Base-by-base conservation (phyloP, 345 rosid genomes). In the Brassica incana region DNA sequence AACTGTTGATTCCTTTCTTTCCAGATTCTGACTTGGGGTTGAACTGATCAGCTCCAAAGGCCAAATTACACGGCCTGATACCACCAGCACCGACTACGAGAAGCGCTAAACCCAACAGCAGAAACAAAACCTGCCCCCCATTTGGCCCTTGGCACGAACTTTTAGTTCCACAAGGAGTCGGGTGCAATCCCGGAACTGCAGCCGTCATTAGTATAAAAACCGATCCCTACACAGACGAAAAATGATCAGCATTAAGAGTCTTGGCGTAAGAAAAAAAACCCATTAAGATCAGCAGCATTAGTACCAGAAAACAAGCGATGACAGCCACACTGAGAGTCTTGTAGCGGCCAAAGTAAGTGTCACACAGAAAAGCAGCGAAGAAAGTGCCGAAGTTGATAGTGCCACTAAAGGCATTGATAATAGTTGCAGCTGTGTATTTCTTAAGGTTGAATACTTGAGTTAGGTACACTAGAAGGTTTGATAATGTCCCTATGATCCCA, bases 11-110 rank as follows among this genome's bases (percentile, higher is more conserved):
- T 16, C 95, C 95, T 79, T 75, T 89, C 77, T 88, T 89, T 16
- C 97, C 97, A 0, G 97, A 84, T 36, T 87, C 90, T 0, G 93
- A 81, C 20, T 83, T 74, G 1, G 97, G 95, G 77, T 92, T 87
- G 59, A 90, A 90, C 78, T 92, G 97, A 77, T 90, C 97, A n/a
- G 87, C 95, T 1, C 93, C 97, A 50, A 92, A 90, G 0, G 97
- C 93, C 65, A 92, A 43, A 65, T 90, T 92, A 80, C 95, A 90
- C 5, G 97, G 95, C 54, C 97, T 77, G 14, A 92, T 83, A 0
- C 97, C 97, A 8, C 91, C 97, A 0, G 97, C 95, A 20, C 95
- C 95, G 0, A 87, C 73, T 23, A 90, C 77, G 78, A 90, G 85
- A 32, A 92, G 29, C 0, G 77, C 89, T 8, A 92, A 83, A 23